Conservation (phyloP, 352 stramenopile genomes). For the Phytophthora idaei region DNA sequence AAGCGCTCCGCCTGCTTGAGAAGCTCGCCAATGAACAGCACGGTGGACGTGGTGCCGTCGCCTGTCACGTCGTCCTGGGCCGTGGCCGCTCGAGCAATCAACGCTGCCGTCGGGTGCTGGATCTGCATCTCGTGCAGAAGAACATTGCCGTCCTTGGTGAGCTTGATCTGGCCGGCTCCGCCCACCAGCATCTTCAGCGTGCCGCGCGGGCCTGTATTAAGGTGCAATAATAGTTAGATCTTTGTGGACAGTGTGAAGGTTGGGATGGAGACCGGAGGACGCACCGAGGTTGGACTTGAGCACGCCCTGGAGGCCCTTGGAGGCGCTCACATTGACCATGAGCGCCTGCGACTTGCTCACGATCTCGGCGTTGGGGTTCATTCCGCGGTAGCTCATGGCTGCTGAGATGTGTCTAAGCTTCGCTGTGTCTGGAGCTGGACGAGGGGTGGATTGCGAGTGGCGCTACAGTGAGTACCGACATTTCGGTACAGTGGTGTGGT, state of each 20-base stretch:
- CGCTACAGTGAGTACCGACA: constrained; percentile 8
- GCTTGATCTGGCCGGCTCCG: constrained; percentile 99
- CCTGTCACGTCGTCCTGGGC: constrained; percentile 96
- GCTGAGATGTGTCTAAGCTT: not conserved
- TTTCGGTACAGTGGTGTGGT: constrained; percentile 12
- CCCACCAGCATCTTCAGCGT: constrained; percentile 99
- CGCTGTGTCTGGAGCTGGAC: constrained; percentile 4
- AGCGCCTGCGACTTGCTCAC: constrained; percentile 95
- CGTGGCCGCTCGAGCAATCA: constrained; percentile 98
- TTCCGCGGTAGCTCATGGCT: constrained; percentile 75
- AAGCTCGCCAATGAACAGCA: constrained; percentile 98
- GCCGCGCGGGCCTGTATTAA: constrained; percentile 90
- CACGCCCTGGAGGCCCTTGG: constrained; percentile 96
- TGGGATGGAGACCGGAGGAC: constrained; percentile 10
- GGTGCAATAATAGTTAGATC: constrained; percentile 7
- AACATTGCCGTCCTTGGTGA: constrained; percentile 99
- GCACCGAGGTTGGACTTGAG: constrained; percentile 92
- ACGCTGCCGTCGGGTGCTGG: constrained; percentile 97
- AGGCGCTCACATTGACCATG: constrained; percentile 97
- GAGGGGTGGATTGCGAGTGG: constrained; percentile 43
- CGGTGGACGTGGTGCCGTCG: constrained; percentile 98
- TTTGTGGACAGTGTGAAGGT: not conserved
- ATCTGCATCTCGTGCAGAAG: constrained; percentile 99
- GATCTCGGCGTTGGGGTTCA: constrained; percentile 98
- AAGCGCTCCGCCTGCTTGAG: constrained; percentile 98